Conservation (phyloP, 75 land plant species). For the Sequoiadendron giganteum region DNA sequence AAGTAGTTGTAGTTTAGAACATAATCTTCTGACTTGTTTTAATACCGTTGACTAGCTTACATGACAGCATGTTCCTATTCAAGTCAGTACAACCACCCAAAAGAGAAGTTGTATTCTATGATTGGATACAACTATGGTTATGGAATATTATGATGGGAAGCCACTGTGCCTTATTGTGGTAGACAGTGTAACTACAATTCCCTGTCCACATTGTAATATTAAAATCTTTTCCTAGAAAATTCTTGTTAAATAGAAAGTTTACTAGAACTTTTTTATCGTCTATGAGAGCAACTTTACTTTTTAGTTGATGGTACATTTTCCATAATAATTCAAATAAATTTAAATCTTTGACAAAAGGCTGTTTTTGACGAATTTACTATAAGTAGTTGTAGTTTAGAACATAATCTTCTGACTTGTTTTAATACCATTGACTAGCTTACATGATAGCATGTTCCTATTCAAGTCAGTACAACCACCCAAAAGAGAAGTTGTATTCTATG, state of each 20-base stretch:
- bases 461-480: not conserved
- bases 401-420: not conserved
- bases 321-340: not conserved
- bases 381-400: not conserved
- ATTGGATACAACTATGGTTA: no score
- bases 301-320: not conserved
- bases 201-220: not conserved
- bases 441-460: not conserved
- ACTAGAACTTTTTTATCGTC: not conserved
- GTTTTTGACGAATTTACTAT: conserved; percentile 4
- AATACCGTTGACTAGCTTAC: not conserved
- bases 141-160: no score
- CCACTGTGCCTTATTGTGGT: conserved; percentile 95
- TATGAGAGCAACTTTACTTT: not conserved
- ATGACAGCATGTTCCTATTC: not conserved
- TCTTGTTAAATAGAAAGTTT: not conserved
- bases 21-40: not conserved
- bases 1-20: not conserved
- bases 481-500: not conserved
- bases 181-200: conserved; percentile 73
- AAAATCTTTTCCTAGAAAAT: not conserved
- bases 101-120: not conserved
- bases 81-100: not conserved
- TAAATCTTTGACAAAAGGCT: not conserved
- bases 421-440: not conserved